Conservation (phyloP, 1,284 basidiomycete genomes). For the Ceratobasidium sp. region DNA sequence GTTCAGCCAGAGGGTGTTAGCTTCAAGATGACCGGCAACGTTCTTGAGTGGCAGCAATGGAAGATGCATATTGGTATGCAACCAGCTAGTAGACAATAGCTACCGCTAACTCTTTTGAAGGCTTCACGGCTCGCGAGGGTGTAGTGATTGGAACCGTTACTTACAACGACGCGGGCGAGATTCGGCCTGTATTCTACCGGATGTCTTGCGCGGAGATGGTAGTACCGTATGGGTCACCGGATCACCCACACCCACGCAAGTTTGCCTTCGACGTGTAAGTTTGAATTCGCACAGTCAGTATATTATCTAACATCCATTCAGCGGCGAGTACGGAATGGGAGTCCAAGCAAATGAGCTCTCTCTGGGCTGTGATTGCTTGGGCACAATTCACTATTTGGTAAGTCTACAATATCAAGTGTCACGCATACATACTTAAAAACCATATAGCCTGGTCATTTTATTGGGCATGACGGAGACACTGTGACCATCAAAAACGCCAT, state of each 20-base stretch:
- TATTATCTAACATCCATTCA: slow-evolving; percentile 49
- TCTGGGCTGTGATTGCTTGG: slow-evolving; percentile 86
- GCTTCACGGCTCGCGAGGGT: slow-evolving; percentile 82
- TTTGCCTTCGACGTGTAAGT: slow-evolving; percentile 82
- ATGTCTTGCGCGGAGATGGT: slow-evolving; percentile 75
- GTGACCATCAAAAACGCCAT: slow-evolving; percentile 83
- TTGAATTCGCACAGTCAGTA: background rate
- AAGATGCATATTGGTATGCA: slow-evolving; percentile 84
- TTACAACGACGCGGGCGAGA: slow-evolving; percentile 82
- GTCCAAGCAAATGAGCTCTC: slow-evolving; percentile 88
- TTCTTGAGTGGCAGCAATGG: slow-evolving; percentile 93
- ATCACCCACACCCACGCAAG: slow-evolving; percentile 80
- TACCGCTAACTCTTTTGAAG: slow-evolving; percentile 53
- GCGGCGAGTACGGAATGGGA: slow-evolving; percentile 89
- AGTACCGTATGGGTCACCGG: slow-evolving; percentile 57
- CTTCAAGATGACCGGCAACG: slow-evolving; percentile 83
- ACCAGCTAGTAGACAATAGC: slow-evolving; percentile 5
- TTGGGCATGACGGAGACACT: slow-evolving; percentile 74
- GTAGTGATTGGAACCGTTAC: slow-evolving; percentile 84
- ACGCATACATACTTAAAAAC: background rate
- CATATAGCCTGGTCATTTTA: slow-evolving; percentile 72
- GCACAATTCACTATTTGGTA: slow-evolving; percentile 83
- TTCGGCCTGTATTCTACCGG: slow-evolving; percentile 83
- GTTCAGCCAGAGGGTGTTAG: slow-evolving; percentile 92
- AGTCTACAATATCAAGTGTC: background rate